Evolutionary conservation across 2,329 filamentous ascomycete genomes (phyloP).

Genomic region (Beauveria sp.): DNA sequence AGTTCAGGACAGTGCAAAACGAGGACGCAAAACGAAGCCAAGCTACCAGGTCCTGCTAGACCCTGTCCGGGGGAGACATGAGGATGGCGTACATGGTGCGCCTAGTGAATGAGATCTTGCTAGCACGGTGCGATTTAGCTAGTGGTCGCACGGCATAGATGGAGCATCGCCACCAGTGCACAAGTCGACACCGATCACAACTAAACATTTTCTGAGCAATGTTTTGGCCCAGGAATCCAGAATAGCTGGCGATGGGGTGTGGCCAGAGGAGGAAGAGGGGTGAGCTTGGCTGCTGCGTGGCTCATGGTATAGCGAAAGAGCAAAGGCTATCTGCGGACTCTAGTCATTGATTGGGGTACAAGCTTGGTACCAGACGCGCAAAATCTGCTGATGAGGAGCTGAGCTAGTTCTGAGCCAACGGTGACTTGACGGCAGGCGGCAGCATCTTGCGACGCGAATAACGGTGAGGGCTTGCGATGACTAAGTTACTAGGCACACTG

Average conservation of each 20-base stretch:
- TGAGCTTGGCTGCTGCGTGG: background rate
- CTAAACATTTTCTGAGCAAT: too few species aligned
- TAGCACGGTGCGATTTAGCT: background rate
- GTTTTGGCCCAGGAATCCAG: background rate
- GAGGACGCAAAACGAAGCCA: background rate
- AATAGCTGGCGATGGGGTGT: background rate
- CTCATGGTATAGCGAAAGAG: background rate
- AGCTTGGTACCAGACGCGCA: background rate
- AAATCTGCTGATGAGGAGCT: background rate
- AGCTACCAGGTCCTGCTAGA: background rate
- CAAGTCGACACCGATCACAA: too few species aligned
- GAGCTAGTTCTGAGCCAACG: too few species aligned
- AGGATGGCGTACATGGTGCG: background rate
- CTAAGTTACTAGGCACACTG: too few species aligned
- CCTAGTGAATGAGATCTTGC: background rate
- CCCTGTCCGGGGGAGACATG: background rate
- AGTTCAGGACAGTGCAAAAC: background rate
- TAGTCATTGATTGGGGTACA: background rate
- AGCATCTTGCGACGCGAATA: too few species aligned
- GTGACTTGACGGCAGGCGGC: too few species aligned
- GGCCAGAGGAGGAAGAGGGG: background rate
- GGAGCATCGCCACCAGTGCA: too few species aligned
- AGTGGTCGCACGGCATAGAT: too few species aligned
- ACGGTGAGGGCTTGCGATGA: too few species aligned
- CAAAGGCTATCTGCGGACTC: background rate